Evolutionary conservation across 2,329 filamentous ascomycete species (phyloP).

Genomic region (Didymella segeticola): DNA sequence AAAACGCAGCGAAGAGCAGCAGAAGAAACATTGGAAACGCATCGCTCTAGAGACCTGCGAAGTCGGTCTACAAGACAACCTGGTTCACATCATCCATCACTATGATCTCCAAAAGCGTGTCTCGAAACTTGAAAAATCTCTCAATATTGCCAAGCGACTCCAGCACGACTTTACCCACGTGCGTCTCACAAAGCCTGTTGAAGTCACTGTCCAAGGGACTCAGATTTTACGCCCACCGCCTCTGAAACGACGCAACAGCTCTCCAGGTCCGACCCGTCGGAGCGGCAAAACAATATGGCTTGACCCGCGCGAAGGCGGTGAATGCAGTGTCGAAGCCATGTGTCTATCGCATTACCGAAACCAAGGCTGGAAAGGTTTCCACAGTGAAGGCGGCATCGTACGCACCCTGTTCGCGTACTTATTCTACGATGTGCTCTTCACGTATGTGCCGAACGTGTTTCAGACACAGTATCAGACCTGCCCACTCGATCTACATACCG

Average conservation of each 20-base stretch:
- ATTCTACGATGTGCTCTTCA: constrained; percentile 91
- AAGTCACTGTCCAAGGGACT: constrained; percentile 77
- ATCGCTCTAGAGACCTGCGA: constrained; percentile 83
- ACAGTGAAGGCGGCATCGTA: constrained; percentile 88
- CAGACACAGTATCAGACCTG: constrained; percentile 95
- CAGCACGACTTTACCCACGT: constrained; percentile 95
- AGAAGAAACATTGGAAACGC: constrained; percentile 83
- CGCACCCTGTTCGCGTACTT: constrained; percentile 85
- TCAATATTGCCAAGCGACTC: constrained; percentile 81
- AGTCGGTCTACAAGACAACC: constrained; percentile 80
- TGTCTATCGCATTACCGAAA: constrained; percentile 85
- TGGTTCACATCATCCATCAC: constrained; percentile 92
- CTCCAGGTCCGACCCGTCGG: constrained; percentile 43
- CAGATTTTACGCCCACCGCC: constrained; percentile 69
- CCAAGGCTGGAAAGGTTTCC: constrained; percentile 92
- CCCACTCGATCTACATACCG: constrained; percentile 89
- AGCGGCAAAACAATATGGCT: constrained; percentile 86
- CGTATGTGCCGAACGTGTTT: constrained; percentile 95
- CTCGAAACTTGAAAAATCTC: constrained; percentile 83
- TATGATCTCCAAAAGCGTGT: constrained; percentile 94
- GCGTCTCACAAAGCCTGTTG: constrained; percentile 74
- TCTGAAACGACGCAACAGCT: constrained; percentile 37
- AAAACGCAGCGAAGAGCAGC: constrained; percentile 58
- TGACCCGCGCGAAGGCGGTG: constrained; percentile 73
- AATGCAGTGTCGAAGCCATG: constrained; percentile 93